Base-by-base conservation (phyloP, 495 filamentous ascomycete genomes). In the Parmelia sp. region DNA sequence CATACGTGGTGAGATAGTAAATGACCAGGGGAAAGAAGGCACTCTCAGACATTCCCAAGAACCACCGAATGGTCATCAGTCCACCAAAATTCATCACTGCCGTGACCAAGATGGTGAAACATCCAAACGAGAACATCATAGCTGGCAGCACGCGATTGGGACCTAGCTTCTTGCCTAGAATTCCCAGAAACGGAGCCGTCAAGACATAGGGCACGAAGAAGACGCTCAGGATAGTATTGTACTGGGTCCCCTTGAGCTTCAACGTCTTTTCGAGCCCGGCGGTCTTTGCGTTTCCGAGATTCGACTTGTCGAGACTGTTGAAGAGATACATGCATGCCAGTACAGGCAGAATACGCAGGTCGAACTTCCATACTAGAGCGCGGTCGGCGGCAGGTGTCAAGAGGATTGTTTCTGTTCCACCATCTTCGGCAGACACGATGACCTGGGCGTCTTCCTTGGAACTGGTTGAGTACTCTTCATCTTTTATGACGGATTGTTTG, bases 201-300 rank as follows among this genome's bases (percentile, higher is more conserved):
- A 90, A 70, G 56, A 90, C 86, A 69, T 88, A 91, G 11, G 89
- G 89, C n/a, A 91, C 76, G 71, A 87, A 91, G 76, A 92, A 92
- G 66, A 91, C 85, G 27, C 80, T 83, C 23, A 91, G 74, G 17
- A 90, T 80, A 27, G 84, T 81, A 70, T 90, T 90, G 74, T 91
- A 91, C 66, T 90, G 82, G 62, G 84, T 81, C 2, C 75, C 70
- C 40, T 80, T 76, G 74, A 91, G 83, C 42, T 80, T 65, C 23
- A 87, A 70, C 35, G 77, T 85, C 82, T 63, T 69, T 49, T 77
- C 74, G 64, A 83, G 76, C 14, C 83, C 82, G 66, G 79, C 85
- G 0, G 88, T 90, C 72, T 90, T 82, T 17, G 88, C 88, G 70
- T 91, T 90, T 60, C 84, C 82, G 37, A 89, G 67, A 66, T 89